Evolutionary conservation across 2,329 filamentous ascomycete genomes (phyloP), one percentile per base, ranked within the genome.

Genomic region (Penicillium palitans): DNA sequence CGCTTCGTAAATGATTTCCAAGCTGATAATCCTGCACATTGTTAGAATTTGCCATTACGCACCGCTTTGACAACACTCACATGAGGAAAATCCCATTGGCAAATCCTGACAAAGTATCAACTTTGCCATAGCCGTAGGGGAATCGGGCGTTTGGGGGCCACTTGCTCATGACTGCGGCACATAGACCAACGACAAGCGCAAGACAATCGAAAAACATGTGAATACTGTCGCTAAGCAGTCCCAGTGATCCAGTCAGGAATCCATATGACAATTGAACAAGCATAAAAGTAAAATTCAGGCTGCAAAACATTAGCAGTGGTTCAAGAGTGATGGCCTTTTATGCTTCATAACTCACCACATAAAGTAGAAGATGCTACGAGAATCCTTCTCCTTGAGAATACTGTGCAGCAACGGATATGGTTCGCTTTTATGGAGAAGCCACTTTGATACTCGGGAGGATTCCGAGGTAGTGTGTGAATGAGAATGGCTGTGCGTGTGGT

Each of bases 121-220:
- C 91, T 76, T 98, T 99, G 58, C 93, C 93, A 73, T 96, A 95
- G 0, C 95, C 95, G 70, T 97, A 98, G 0, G 95, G 95, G 68
- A 96, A 98, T 21, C 88, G 83, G 59, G 90, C 83, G 72, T 89
- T 96, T 0, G 92, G 90, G 1, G 93, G 92, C 93, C 95, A 97
- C 76, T 98, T 98, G 76, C 91, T 95, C 81, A 96, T 91, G 6
- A 99, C 92, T 2, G 93, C 89, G 29, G 95, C 95, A 67, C 93
- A 89, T 10, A 99, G 81, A 12, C 95, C 95, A 37, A 99, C 92
- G 1, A 90, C 86, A 29, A 99, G 83, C 21, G 93, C 95, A 37
- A 97, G 87, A 66, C 95, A 99, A 76, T 99, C 95, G 68, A 99
- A 98, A 70, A 99, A 93, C 95, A 99, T 99, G 77, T 99, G 95